Conservation (phyloP, 192 early-diverging fungal species). For the Backusella morwellensis region DNA sequence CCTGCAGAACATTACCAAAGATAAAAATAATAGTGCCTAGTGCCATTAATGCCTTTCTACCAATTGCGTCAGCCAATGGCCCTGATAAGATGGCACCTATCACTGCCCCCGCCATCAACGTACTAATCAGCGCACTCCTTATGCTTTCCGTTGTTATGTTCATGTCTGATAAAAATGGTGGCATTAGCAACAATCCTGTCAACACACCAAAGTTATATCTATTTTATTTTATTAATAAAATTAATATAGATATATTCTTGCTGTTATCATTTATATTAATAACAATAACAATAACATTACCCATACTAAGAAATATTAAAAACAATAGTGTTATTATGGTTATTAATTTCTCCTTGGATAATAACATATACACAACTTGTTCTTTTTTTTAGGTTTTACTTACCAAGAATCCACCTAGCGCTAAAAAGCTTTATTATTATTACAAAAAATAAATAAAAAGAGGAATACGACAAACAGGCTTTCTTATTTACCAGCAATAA, state of each 20-base stretch:
- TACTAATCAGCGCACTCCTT: slow-evolving; percentile 8
- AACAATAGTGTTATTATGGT: neutral
- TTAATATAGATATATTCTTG: neutral
- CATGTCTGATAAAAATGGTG: slow-evolving; percentile 17
- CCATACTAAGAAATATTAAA: slow-evolving; percentile 12
- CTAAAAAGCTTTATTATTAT: slow-evolving; percentile 16
- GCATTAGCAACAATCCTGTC: slow-evolving; percentile 31
- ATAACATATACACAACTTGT: neutral
- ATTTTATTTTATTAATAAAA: neutral
- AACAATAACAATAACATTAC: neutral
- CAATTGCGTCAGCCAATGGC: slow-evolving; percentile 51
- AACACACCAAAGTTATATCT: slow-evolving; percentile 37
- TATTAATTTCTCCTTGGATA: neutral
- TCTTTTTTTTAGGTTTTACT: neutral
- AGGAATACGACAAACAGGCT: neutral
- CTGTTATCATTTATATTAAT: neutral
- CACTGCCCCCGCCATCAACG: slow-evolving; percentile 65
- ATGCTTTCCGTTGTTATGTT: neutral
- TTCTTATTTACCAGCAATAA: neutral
- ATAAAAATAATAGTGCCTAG: slow-evolving; percentile 51
- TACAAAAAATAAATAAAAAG: neutral
- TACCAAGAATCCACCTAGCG: slow-evolving; percentile 31
- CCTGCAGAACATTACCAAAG: slow-evolving; percentile 51
- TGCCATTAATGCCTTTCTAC: slow-evolving; percentile 46
- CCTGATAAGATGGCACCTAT: slow-evolving; percentile 65